phyloP scores from a whole-genome alignment of 805 yeast genomes.

The Yarrowia hollandica region DNA sequence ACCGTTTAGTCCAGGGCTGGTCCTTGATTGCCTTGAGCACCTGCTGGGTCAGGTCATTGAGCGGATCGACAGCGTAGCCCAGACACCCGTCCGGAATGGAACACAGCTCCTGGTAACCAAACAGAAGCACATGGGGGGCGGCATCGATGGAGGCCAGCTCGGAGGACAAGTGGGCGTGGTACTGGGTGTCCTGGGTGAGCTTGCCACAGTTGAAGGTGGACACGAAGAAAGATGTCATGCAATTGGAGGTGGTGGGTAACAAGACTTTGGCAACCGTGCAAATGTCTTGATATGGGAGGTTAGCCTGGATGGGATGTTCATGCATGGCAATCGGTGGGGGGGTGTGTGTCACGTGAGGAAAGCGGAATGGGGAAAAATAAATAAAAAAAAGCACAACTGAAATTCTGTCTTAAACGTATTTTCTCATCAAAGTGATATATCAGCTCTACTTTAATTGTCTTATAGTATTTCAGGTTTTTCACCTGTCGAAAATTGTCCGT shows the following conservation, averaged over 20 bases:
- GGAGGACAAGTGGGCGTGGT: conserved; percentile 30
- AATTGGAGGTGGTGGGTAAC: neutral
- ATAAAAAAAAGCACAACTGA: too few relatives aligned
- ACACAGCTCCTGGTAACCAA: conserved; percentile 43
- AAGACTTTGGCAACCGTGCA: too few relatives aligned
- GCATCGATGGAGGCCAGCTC: conserved; percentile 2
- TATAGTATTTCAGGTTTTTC: too few relatives aligned
- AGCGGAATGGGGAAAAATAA: too few relatives aligned
- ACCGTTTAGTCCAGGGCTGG: neutral
- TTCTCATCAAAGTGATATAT: too few relatives aligned
- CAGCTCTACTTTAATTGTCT: too few relatives aligned
- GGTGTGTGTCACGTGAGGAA: too few relatives aligned
- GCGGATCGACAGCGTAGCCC: conserved; percentile 33
- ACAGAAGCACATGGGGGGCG: conserved; percentile 38
- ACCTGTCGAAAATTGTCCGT: too few relatives aligned
- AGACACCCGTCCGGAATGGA: conserved; percentile 42
- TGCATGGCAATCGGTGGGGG: too few relatives aligned
- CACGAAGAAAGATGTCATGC: conserved; percentile 31
- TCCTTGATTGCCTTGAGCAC: conserved; percentile 37
- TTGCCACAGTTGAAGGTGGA: conserved; percentile 40
- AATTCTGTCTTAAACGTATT: too few relatives aligned
- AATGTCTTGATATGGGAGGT: too few relatives aligned
- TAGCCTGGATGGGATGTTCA: too few relatives aligned
- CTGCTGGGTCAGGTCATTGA: conserved; percentile 38
- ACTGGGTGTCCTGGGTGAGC: conserved; percentile 31